A percentile compares a stretch with the other conserved stretches of the same genome.
phyloP scores from a whole-genome alignment of 257 asterid genomes.

The Coffea canephora region DNA sequence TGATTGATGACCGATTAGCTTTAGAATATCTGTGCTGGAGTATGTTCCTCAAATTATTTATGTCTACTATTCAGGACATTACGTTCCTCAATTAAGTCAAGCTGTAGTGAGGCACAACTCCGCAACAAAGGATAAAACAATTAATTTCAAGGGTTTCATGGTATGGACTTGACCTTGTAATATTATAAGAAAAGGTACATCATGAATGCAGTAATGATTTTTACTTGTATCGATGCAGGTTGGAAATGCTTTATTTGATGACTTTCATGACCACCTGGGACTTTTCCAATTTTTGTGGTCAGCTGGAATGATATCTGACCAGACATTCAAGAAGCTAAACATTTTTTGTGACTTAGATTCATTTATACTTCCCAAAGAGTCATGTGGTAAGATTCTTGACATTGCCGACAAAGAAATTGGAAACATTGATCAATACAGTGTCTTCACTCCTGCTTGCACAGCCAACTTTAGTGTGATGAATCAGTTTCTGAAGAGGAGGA shows the following conservation, averaged over 20 bases:
- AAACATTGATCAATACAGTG: constrained; percentile 78
- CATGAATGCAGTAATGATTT: background rate
- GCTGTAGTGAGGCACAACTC: constrained; percentile 70
- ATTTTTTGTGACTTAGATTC: constrained; percentile 51
- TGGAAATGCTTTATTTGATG: constrained; percentile 91
- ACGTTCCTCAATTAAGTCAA: constrained; percentile 94
- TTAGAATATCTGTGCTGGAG: background rate
- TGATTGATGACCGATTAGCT: background rate
- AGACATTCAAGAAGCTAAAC: constrained; percentile 78
- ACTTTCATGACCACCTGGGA: constrained; percentile 81
- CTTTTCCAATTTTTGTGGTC: constrained; percentile 86
- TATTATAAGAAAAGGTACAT: background rate
- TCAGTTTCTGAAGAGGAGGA: constrained; percentile 41
- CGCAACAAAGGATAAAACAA: constrained; percentile 39
- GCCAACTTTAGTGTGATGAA: constrained; percentile 46
- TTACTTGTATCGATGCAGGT: constrained; percentile 45
- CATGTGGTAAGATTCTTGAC: constrained; percentile 51
- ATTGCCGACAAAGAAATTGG: constrained; percentile 73
- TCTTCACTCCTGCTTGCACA: constrained; percentile 86
- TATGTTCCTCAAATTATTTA: background rate
- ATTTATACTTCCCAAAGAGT: constrained; percentile 44
- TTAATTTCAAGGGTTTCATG: constrained; percentile 92
- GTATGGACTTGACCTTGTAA: constrained; percentile 32
- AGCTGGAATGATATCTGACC: constrained; percentile 88
- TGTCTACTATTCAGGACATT: constrained; percentile 60